Evolutionary conservation across 371 early-diverging fungal genomes (phyloP), one percentile per base, ranked within the genome.

Genomic region (Dentiscutata heterogama): DNA sequence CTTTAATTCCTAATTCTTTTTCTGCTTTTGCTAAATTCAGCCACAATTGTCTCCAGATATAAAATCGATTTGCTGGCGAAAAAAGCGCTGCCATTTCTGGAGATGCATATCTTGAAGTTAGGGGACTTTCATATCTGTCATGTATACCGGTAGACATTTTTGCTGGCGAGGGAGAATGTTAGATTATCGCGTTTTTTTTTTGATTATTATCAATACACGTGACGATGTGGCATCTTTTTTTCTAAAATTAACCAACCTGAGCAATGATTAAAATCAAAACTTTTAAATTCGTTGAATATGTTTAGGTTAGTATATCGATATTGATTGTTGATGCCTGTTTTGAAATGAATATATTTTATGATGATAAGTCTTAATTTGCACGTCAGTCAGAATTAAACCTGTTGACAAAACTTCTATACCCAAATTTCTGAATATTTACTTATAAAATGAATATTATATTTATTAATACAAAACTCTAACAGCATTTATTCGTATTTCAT

Each of bases 71-170:
- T 89, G 97, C 95, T 83, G 97, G 96, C 78, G 95, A 95, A 86
- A 98, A 98, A 93, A 95, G 96, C 88, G 94, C 94, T 0, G 97
- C 94, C 98, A 99, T 99, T 88, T 98, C 98, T 86, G 95, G 93
- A 81, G 97, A 97, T 80, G 98, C 98, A 91, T 99, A 99, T 61
- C 99, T 94, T 82, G 97, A 96, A 65, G 97, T 96, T 88, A 98
- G 90, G 54, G 99, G 99, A 70, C 94, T 94, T 84, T 94, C 93
- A 89, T 98, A 99, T 87, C 91, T 92, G 82, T 90, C 89, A 90
- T 95, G 29, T 29, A 31, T 65, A 65, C 58, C 58, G 1, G 58
- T 42, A 8, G 42, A 42, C 42, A 42, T 42, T 42, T 42, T 42
- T 42, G 10, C 8, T 42, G 42, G 5, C 8, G 10, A 42, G 7